Conservation (phyloP, 768 basidiomycete species). For the Termitomyces sp. region DNA sequence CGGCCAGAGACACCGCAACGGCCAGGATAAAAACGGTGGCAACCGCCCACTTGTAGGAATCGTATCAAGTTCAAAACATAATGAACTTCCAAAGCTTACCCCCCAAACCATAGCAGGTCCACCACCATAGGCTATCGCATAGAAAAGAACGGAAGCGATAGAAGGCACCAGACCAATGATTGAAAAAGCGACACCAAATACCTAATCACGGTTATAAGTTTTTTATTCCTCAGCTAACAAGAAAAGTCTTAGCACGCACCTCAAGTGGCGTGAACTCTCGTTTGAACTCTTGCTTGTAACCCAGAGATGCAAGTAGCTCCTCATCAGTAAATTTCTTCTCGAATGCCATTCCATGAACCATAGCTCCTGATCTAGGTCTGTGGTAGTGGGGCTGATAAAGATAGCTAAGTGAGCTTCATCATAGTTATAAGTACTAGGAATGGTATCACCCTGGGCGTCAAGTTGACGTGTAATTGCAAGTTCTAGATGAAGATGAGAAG, state of each 20-base stretch:
- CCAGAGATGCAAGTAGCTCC: conserved; percentile 32
- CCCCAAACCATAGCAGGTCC: conserved; percentile 74
- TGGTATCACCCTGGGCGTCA: too few species aligned
- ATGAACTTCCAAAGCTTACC: conserved; percentile 20
- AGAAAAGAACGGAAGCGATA: conserved; percentile 51
- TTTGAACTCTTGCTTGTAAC: conserved; percentile 49
- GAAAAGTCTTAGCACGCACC: conserved; percentile 22
- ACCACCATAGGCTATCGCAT: conserved; percentile 64
- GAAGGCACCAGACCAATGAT: conserved; percentile 65
- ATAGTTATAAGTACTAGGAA: background rate
- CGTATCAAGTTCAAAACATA: background rate
- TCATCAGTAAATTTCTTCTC: conserved; percentile 21
- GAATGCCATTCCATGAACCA: background rate
- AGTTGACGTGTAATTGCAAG: too few species aligned
- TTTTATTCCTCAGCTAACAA: too few species aligned
- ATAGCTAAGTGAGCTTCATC: background rate
- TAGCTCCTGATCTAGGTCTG: background rate
- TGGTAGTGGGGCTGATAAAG: background rate
- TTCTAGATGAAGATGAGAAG: too few species aligned
- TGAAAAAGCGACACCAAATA: conserved; percentile 67
- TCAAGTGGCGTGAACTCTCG: conserved; percentile 48
- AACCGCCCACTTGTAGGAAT: conserved; percentile 51
- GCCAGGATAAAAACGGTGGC: conserved; percentile 58
- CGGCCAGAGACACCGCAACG: conserved; percentile 65
- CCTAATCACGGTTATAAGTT: conserved; percentile 26